Conservation (phyloP, 169 alveolate species). For the Plasmodium relictum region DNA sequence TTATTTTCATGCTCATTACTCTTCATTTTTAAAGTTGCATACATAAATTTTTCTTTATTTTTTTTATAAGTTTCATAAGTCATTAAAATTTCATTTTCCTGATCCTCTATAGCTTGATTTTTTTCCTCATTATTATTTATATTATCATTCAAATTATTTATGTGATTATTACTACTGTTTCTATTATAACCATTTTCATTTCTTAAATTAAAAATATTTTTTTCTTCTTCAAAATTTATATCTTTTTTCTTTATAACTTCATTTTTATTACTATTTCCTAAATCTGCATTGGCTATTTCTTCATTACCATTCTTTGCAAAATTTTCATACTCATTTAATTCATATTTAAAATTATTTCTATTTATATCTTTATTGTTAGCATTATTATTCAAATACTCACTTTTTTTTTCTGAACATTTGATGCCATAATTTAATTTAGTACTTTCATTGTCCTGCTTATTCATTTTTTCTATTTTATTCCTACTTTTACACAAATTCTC, state of each 20-base stretch:
- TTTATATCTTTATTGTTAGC: not conserved
- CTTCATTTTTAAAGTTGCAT: constrained; percentile 52
- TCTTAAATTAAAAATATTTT: not conserved
- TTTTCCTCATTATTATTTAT: not conserved
- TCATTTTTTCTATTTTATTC: not conserved
- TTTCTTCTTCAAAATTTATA: not conserved
- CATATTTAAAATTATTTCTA: not conserved
- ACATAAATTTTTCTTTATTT: constrained; percentile 71
- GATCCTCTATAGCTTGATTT: not conserved
- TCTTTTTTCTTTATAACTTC: not conserved
- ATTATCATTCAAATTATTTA: not conserved
- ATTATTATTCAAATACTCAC: not conserved
- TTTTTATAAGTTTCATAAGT: constrained; percentile 69
- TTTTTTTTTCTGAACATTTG: not conserved
- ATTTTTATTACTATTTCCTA: not conserved
- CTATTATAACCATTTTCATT: not conserved
- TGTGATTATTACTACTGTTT: not conserved
- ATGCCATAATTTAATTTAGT: not conserved
- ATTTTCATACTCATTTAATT: not conserved
- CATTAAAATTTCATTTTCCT: constrained; percentile 18
- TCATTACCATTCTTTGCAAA: not conserved
- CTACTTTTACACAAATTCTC: not conserved
- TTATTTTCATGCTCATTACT: not conserved
- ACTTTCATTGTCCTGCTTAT: not conserved
- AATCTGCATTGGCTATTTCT: not conserved